Evolutionary conservation across 371 early-diverging fungal genomes (phyloP).

Genomic region (Mucor ambiguus): DNA sequence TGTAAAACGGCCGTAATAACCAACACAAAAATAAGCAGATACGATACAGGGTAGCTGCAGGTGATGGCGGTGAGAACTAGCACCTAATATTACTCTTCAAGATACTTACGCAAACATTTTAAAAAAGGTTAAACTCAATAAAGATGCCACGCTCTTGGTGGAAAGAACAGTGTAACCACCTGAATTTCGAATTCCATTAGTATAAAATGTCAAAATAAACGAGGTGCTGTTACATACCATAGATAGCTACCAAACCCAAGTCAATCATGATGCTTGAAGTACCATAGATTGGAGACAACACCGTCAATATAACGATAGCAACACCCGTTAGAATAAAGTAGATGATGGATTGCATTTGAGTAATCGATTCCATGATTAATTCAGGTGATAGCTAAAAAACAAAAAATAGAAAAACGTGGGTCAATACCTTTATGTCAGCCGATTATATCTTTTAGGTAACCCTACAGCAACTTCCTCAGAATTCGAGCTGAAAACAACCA

Average conservation of each 20-base stretch:
- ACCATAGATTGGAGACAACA: conserved; percentile 61
- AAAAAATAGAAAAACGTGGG: conserved; percentile 21
- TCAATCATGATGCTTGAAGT: conserved; percentile 68
- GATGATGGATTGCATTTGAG: conserved; percentile 59
- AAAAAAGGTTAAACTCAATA: conserved; percentile 65
- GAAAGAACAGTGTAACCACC: conserved; percentile 82
- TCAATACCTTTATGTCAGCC: conserved; percentile 6
- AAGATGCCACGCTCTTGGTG: conserved; percentile 74
- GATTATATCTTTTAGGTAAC: neutral
- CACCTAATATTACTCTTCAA: neutral
- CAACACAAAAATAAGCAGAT: conserved; percentile 62
- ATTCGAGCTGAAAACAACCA: conserved; percentile 70
- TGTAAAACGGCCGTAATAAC: conserved; percentile 71
- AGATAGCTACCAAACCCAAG: conserved; percentile 70
- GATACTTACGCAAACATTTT: conserved; percentile 62
- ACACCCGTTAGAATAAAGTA: conserved; percentile 59
- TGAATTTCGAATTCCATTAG: conserved; percentile 19
- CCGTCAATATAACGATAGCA: conserved; percentile 42
- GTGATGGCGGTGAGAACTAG: neutral
- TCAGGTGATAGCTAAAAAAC: conserved; percentile 67
- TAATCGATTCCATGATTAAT: conserved; percentile 59
- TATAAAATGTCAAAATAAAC: neutral
- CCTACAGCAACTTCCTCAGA: conserved; percentile 61
- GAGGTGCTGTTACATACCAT: conserved; percentile 49
- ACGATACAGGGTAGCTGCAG: conserved; percentile 62